These are phyloP conservation scores for Apostasia ramifera DNA, from an alignment of 106 monocot species.

Conservation along the genomic window DNA sequence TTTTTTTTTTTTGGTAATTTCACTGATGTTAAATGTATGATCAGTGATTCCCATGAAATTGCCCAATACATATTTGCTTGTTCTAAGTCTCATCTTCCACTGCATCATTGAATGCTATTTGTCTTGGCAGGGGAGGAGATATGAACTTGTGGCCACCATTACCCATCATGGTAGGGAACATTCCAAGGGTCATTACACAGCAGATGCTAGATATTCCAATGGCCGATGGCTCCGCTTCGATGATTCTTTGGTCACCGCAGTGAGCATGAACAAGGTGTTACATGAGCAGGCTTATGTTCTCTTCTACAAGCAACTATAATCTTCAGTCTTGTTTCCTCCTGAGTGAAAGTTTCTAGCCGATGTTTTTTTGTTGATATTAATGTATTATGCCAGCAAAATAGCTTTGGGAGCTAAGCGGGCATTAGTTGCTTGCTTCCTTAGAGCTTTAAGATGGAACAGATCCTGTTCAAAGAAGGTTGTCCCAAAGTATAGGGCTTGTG, in stretches of 20 bases:
- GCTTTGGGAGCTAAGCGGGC: neutral
- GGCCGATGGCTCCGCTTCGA: conserved; percentile 22
- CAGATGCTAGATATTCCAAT: conserved; percentile 6
- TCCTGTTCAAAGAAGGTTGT: too few relatives aligned
- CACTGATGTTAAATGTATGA: too few relatives aligned
- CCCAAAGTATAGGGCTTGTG: too few relatives aligned
- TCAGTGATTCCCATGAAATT: too few relatives aligned
- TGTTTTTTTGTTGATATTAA: neutral
- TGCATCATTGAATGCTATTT: neutral
- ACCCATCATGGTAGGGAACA: conserved; percentile 22
- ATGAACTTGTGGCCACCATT: conserved; percentile 20
- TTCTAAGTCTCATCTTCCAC: too few relatives aligned
- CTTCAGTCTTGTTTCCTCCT: neutral
- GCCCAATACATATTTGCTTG: too few relatives aligned
- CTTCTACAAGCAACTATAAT: conserved; percentile 24
- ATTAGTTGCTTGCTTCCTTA: too few relatives aligned
- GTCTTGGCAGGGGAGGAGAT: conserved; percentile 23
- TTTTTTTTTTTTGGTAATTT: neutral
- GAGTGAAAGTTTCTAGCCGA: neutral
- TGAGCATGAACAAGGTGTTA: conserved; percentile 10
- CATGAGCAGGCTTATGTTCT: conserved; percentile 25
- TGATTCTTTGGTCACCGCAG: conserved; percentile 9
- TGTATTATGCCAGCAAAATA: neutral
- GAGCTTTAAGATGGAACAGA: too few relatives aligned
- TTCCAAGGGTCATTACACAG: conserved; percentile 17